A percentile compares a stretch with the other conserved stretches of the same genome.
Conservation (phyloP, 2,329 filamentous ascomycete species). For the Cordyceps farinosa region DNA sequence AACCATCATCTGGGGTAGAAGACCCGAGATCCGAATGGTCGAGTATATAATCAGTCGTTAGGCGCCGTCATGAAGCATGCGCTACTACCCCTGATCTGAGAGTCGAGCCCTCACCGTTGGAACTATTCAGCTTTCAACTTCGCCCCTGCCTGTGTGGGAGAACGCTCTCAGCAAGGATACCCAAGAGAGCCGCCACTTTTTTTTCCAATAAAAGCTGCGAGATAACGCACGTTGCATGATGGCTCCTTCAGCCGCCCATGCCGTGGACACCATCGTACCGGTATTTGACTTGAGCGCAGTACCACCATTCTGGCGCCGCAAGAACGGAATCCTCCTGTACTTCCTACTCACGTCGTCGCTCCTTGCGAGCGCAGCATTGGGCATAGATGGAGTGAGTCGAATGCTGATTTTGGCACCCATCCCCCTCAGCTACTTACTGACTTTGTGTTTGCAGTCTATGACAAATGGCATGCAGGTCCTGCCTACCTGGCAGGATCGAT, state of each 20-base stretch:
- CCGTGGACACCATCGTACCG: conserved; percentile 29
- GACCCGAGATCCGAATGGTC: background rate
- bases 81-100: background rate
- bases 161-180: background rate
- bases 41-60: conserved; percentile 3
- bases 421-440: background rate
- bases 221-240: conserved; percentile 22
- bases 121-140: background rate
- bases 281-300: conserved; percentile 31
- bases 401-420: background rate
- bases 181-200: background rate
- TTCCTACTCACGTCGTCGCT: conserved; percentile 42
- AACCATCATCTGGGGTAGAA: conserved; percentile 12
- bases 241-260: conserved; percentile 32
- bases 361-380: conserved; percentile 38
- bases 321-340: conserved; percentile 41
- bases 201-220: background rate
- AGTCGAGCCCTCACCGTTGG: background rate
- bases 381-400: conserved; percentile 38
- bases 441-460: conserved; percentile 29
- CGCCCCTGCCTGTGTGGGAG: background rate
- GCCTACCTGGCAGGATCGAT: conserved; percentile 35
- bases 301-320: conserved; percentile 35
- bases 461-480: conserved; percentile 40
- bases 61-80: conserved; percentile 5